A percentile compares a stretch with the other conserved stretches of the same genome.
Evolutionary conservation across 2,329 filamentous ascomycete species (phyloP).

Genomic region (Fusarium devonianum): DNA sequence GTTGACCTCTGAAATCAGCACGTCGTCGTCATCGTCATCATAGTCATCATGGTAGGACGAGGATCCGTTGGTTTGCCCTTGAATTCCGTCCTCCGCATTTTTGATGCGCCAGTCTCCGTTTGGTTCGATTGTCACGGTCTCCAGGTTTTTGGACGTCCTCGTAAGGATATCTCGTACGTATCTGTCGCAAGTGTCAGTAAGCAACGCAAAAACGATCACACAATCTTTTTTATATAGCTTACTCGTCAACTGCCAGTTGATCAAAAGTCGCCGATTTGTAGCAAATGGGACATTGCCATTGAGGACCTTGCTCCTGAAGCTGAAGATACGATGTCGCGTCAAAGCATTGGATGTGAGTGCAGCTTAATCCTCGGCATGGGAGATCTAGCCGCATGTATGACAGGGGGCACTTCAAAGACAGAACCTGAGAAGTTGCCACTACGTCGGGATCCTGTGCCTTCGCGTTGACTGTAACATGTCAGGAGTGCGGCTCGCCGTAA

Average conservation of each 20-base stretch:
- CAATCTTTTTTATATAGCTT: slow-evolving; percentile 46
- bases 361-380: slow-evolving; percentile 80
- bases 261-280: slow-evolving; percentile 84
- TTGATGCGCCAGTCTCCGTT: slow-evolving; percentile 75
- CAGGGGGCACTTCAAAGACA: slow-evolving; percentile 92
- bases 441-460: slow-evolving; percentile 89
- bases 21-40: slow-evolving; percentile 57
- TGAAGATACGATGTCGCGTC: slow-evolving; percentile 92
- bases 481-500: slow-evolving; percentile 15
- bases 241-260: slow-evolving; percentile 86
- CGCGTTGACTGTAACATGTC: slow-evolving; percentile 67
- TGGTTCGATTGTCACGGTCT: slow-evolving; percentile 91
- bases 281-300: slow-evolving; percentile 96
- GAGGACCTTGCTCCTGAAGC: slow-evolving; percentile 93
- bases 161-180: slow-evolving; percentile 89
- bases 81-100: slow-evolving; percentile 44
- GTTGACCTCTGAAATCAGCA: slow-evolving; percentile 57
- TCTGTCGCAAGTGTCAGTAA: slow-evolving; percentile 50
- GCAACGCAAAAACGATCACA: not conserved
- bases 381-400: slow-evolving; percentile 82
- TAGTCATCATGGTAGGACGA: slow-evolving; percentile 41
- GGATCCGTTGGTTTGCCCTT: slow-evolving; percentile 39
- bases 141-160: slow-evolving; percentile 72
- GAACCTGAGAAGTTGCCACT: slow-evolving; percentile 82
- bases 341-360: slow-evolving; percentile 93